These are phyloP conservation scores for Neostapfia colusana DNA, from an alignment of 176 grass and related monocot species.

Conservation along the genomic window DNA sequence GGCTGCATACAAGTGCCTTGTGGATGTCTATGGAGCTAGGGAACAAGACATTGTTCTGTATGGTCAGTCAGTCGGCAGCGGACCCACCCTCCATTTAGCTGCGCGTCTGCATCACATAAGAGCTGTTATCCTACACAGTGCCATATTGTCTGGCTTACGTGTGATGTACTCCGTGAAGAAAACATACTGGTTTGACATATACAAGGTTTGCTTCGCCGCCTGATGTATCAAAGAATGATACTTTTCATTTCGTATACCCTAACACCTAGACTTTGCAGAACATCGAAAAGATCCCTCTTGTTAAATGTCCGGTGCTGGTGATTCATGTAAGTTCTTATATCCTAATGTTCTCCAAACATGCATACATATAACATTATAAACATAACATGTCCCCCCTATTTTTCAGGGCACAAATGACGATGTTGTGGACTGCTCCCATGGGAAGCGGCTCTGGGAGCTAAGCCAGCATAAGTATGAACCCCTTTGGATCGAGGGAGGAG, in stretches of 20 bases:
- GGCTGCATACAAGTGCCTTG: constrained; percentile 75
- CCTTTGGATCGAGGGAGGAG: constrained; percentile 87
- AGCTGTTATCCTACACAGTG: constrained; percentile 83
- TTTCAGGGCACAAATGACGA: constrained; percentile 83
- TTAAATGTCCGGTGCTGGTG: constrained; percentile 78
- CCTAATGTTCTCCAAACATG: not conserved
- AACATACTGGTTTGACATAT: constrained; percentile 97
- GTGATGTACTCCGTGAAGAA: constrained; percentile 91
- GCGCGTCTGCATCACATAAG: constrained; percentile 49
- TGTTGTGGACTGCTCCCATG: constrained; percentile 70
- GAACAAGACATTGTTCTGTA: constrained; percentile 87
- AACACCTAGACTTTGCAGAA: constrained; percentile 60
- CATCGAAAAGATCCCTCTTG: constrained; percentile 74
- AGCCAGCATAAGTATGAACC: constrained; percentile 91
- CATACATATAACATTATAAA: constrained; percentile 24
- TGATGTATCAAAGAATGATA: constrained; percentile 12
- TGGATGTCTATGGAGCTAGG: constrained; percentile 64
- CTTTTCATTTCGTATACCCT: not conserved
- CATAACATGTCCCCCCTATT: not conserved
- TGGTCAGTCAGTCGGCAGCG: constrained; percentile 90
- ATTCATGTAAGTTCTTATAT: constrained; percentile 79
- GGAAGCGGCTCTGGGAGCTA: constrained; percentile 79
- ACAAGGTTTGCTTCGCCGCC: constrained; percentile 62
- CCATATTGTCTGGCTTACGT: constrained; percentile 84
- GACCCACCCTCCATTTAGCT: constrained; percentile 83